Evolutionary conservation across 805 yeast species (phyloP), one percentile per base, ranked within the genome.

Genomic region (Komagataella pseudopastoris): DNA sequence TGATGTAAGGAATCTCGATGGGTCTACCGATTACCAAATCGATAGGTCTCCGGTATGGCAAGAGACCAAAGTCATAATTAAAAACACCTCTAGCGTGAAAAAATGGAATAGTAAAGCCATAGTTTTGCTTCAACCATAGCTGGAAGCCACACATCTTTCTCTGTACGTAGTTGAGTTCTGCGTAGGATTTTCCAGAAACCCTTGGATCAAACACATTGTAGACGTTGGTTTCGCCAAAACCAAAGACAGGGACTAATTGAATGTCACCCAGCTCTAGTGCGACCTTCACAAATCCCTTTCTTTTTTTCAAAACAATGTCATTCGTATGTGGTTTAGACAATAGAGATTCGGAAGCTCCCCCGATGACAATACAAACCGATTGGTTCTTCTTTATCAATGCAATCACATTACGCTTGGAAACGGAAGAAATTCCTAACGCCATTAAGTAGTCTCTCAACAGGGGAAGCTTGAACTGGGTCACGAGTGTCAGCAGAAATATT

Each of bases 321-420:
- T 77, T 76, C 56, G 80, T 76, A 6, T 80, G 78, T 0, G 85
- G 81, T 51, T 72, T 70, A 5, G 87, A 78, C 23, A 87, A 63
- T 44, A 93, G 70, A 1, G 95, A 81, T 60, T 93, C 99, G 54
- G 88, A 85, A 0, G 98, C 98, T 0, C 99, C 99, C 2, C 99
- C 99, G 22, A 93, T 82, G 1, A 93, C 98, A 53, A 93, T 82
- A 55, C 91, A 85, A 10, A 90, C 84, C 2, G 95, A 85, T 58
- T 79, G 82, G 56, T 83, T 80, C 52, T 80, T 76, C 51, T 63
- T 66, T 49, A 93, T 71, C 23, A 88, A 71, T 23, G 81, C 74
- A 54, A 76, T 67, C 47, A 93, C 85, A 56, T 90, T 88, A 48
- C 70, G 71, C 51, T 81, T 83, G 0, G 89, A 79, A 1, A 95